Evolutionary conservation across 2,329 filamentous ascomycete species (phyloP), one percentile per base, ranked within the genome.

Genomic region (Ceratocystis harringtonii): DNA sequence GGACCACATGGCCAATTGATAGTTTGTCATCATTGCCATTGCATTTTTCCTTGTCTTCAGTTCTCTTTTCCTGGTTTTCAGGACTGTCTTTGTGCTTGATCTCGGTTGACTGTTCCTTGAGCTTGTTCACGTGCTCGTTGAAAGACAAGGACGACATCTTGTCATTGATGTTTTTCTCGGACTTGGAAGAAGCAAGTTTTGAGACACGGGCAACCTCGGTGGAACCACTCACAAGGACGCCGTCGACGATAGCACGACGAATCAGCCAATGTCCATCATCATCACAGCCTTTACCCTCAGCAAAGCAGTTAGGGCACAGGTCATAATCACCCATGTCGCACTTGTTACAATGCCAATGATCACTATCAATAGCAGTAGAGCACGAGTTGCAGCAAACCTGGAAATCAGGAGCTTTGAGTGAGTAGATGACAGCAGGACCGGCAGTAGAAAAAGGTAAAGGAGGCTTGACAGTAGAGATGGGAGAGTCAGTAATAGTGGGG

Each of bases 251-350:
- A 69, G 84, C 85, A 67, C 94, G 87, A 83, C 95, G 96, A 75
- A 97, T 92, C 75, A 99, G 80, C 92, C 91, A 96, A 77, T 99
- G 94, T 69, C 84, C 82, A 36, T 86, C 82, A 66, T 86, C 86
- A 68, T 85, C 82, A 78, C 95, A 99, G 50, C 88, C 83, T 66
- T 88, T 80, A 69, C 92, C 92, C 52, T 80, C 78, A 62, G 85
- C 81, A 61, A 96, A 84, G 72, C 94, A 99, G 5, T 79, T 75
- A 69, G 85, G 81, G 79, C 95, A 99, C 36, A 99, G 83, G 72
- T 99, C 94, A 72, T 92, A 99, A 74, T 99, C 94, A 50, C 92
- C 94, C 66, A 88, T 84, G 69, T 97, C 90, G 73, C 94, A 99
- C 66, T 88, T 89, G 69, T 89, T 89, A 79, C 95, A 99, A 77